A percentile compares a stretch with the other conserved stretches of the same genome.
phyloP scores from a whole-genome alignment of 768 basidiomycete genomes.

The Lactifluus subvellereus region DNA sequence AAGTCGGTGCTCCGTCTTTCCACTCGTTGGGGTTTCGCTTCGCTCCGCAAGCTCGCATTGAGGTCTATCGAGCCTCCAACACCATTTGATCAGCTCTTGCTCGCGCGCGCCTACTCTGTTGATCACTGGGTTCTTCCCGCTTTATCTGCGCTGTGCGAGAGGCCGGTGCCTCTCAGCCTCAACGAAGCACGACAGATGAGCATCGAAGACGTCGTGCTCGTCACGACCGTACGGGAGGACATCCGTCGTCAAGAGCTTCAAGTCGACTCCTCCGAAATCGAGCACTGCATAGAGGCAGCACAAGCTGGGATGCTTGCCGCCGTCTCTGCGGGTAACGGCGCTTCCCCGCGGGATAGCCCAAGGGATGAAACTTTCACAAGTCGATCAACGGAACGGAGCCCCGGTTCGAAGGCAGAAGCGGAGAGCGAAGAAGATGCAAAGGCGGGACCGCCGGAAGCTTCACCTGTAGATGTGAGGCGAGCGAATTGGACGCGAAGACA shows the following conservation, averaged over 20 bases:
- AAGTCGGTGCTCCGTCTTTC: slow-evolving; percentile 23
- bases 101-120: slow-evolving; percentile 18
- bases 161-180: slow-evolving; percentile 15
- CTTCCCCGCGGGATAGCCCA: background rate
- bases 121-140: slow-evolving; percentile 19
- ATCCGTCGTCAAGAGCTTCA: slow-evolving; percentile 14
- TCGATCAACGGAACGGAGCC: background rate
- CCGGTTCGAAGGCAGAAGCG: background rate
- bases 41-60: slow-evolving; percentile 22
- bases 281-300: slow-evolving; percentile 7
- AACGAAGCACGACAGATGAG: slow-evolving; percentile 16
- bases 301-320: slow-evolving; percentile 13
- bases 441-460: background rate
- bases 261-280: slow-evolving; percentile 5
- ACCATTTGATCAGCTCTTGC: slow-evolving; percentile 21
- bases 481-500: background rate
- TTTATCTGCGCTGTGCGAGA: slow-evolving; percentile 17
- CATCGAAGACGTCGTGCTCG: slow-evolving; percentile 18
- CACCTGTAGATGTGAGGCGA: slow-evolving; percentile 8
- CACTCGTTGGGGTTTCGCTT: slow-evolving; percentile 22
- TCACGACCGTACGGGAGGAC: slow-evolving; percentile 20
- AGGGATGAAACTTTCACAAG: background rate
- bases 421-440: background rate
- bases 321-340: background rate
- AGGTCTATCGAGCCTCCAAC: slow-evolving; percentile 17